Evolutionary conservation across 1,284 basidiomycete species (phyloP).

Genomic region (Schizopora paradoxa): DNA sequence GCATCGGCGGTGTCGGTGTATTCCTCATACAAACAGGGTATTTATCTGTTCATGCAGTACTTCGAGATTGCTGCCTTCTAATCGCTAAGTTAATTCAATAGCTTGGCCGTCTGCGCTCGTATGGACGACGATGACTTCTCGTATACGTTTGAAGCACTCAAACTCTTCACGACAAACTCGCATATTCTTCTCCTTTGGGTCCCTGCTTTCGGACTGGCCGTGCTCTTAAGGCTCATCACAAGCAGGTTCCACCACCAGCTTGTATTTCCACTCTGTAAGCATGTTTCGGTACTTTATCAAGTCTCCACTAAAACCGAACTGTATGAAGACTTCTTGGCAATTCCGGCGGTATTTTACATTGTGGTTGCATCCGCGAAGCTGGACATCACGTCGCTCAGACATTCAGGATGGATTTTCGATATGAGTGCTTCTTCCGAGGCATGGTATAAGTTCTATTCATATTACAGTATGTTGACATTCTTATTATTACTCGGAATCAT

Average conservation of each 20-base stretch:
- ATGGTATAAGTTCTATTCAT: conserved; percentile 82
- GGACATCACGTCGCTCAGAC: conserved; percentile 57
- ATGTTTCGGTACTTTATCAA: background rate
- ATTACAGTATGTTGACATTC: conserved; percentile 49
- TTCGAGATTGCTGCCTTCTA: background rate
- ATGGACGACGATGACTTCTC: conserved; percentile 79
- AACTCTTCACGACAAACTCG: conserved; percentile 52
- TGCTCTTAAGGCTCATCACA: conserved; percentile 79
- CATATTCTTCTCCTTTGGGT: conserved; percentile 72
- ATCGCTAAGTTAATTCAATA: conserved; percentile 25
- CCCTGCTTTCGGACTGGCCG: conserved; percentile 73
- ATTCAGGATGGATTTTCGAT: conserved; percentile 87
- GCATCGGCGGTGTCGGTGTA: conserved; percentile 93
- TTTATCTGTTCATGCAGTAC: conserved; percentile 20
- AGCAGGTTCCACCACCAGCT: conserved; percentile 82
- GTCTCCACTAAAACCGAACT: background rate
- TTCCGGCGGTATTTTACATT: conserved; percentile 83
- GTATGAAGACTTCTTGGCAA: conserved; percentile 71
- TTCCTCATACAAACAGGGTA: conserved; percentile 89
- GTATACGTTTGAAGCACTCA: conserved; percentile 60
- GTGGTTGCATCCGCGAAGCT: conserved; percentile 63
- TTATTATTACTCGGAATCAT: background rate
- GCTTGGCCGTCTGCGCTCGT: conserved; percentile 79
- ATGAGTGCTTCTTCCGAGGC: conserved; percentile 54
- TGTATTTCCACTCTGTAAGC: conserved; percentile 82